These are phyloP conservation scores for Penicillium canariense DNA, from an alignment of 495 filamentous ascomycete species.

Conservation along the genomic window DNA sequence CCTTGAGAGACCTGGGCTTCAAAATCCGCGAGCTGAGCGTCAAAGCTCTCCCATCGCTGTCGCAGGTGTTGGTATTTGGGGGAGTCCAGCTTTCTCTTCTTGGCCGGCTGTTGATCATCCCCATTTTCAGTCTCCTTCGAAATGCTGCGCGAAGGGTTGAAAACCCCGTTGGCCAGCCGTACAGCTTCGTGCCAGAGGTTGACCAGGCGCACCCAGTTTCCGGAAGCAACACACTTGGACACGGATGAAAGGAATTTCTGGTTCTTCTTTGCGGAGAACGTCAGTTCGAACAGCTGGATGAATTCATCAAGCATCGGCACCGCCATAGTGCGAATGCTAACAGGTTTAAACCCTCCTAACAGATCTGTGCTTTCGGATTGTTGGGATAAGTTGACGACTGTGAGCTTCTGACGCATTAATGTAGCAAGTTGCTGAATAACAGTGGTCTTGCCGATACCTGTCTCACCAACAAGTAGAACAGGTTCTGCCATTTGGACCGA, in stretches of 20 bases:
- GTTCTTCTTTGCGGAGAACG: slow-evolving; percentile 84
- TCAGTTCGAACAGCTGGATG: slow-evolving; percentile 79
- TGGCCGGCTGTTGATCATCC: slow-evolving; percentile 66
- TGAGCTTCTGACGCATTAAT: slow-evolving; percentile 74
- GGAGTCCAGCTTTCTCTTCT: slow-evolving; percentile 79
- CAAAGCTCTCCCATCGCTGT: slow-evolving; percentile 78
- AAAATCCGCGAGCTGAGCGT: slow-evolving; percentile 70
- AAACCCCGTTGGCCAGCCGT: slow-evolving; percentile 73
- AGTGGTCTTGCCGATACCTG: slow-evolving; percentile 96
- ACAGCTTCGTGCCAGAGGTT: slow-evolving; percentile 87
- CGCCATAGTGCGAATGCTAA: slow-evolving; percentile 82
- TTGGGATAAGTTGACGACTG: slow-evolving; percentile 91
- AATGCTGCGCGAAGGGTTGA: slow-evolving; percentile 38
- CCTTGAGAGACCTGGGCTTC: slow-evolving; percentile 77
- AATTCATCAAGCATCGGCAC: slow-evolving; percentile 92
- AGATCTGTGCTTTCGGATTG: slow-evolving; percentile 95
- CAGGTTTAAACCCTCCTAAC: slow-evolving; percentile 92
- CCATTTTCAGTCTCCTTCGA: slow-evolving; percentile 37
- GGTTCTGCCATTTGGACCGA: slow-evolving; percentile 83
- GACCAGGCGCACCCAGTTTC: slow-evolving; percentile 79
- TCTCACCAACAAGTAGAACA: slow-evolving; percentile 91
- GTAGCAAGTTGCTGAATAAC: slow-evolving; percentile 89
- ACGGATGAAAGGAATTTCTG: slow-evolving; percentile 78
- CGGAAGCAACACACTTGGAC: slow-evolving; percentile 71
- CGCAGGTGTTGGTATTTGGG: slow-evolving; percentile 62